Conservation (phyloP, 2,329 filamentous ascomycete species). For the Claviceps maximensis region DNA sequence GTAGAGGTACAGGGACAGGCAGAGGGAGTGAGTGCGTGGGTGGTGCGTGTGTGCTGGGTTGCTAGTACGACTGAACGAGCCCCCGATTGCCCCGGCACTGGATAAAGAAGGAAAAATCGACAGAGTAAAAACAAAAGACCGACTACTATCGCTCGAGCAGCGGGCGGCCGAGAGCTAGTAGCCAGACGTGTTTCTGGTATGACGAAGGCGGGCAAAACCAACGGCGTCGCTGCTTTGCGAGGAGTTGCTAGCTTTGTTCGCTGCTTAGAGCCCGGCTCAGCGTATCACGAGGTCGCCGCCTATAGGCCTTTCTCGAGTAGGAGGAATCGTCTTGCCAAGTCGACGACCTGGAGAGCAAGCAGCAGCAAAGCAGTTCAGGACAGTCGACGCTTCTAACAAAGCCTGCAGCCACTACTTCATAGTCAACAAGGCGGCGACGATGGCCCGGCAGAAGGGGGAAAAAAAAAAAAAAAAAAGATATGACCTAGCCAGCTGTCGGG, state of each 20-base stretch:
- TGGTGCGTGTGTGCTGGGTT: too few relatives aligned
- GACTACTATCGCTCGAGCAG: neutral
- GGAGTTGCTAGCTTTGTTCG: neutral
- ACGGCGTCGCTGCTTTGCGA: neutral
- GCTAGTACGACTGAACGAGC: neutral
- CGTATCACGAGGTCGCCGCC: neutral
- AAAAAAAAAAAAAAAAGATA: constrained; percentile 1
- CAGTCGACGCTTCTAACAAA: constrained; percentile 5
- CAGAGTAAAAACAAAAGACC: neutral
- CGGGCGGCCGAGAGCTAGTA: neutral
- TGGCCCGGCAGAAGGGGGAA: too few relatives aligned
- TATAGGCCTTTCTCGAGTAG: neutral
- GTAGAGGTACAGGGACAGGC: neutral
- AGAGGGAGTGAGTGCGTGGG: neutral
- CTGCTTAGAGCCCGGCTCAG: neutral
- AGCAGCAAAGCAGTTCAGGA: neutral
- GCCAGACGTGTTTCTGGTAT: neutral
- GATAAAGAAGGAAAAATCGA: neutral
- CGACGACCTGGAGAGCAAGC: neutral
- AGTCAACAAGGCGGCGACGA: constrained; percentile 3
- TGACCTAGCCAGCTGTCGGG: constrained; percentile 1
- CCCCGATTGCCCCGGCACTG: neutral
- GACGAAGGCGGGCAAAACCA: neutral
- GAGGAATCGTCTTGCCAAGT: neutral
- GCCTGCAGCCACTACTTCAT: neutral